phyloP scores from a whole-genome alignment of 192 early-diverging fungal genomes.

The Podila minutissima region DNA sequence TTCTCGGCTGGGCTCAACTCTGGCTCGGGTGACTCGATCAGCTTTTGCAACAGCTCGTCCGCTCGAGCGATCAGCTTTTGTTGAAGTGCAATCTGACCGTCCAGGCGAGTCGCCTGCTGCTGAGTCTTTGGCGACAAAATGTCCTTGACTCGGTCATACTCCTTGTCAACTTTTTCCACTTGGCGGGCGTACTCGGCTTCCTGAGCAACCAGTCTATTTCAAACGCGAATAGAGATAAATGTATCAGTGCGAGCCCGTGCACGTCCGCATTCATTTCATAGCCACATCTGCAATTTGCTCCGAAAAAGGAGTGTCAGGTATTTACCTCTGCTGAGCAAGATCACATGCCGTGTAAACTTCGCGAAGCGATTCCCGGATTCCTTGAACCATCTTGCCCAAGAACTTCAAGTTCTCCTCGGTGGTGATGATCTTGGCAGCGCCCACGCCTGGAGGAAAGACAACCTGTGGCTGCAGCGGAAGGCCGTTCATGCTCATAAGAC shows the following conservation, averaged over 20 bases:
- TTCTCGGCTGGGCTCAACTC: slow-evolving; percentile 68
- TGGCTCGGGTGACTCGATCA: slow-evolving; percentile 70
- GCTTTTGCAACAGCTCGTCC: slow-evolving; percentile 68
- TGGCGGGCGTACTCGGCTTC: slow-evolving; percentile 56
- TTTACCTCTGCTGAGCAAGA: slow-evolving; percentile 36
- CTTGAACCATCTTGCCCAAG: slow-evolving; percentile 46
- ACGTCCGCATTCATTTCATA: too few relatives aligned
- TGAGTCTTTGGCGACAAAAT: slow-evolving; percentile 53
- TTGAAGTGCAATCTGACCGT: slow-evolving; percentile 54
- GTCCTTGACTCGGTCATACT: slow-evolving; percentile 52
- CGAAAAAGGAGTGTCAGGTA: background rate
- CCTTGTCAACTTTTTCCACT: slow-evolving; percentile 49
- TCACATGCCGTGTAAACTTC: slow-evolving; percentile 46
- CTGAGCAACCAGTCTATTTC: slow-evolving; percentile 47
- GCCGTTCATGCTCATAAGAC: slow-evolving; percentile 37
- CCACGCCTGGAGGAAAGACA: slow-evolving; percentile 52
- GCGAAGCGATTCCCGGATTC: slow-evolving; percentile 43
- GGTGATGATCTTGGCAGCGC: slow-evolving; percentile 55
- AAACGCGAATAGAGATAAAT: background rate
- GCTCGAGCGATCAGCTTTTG: slow-evolving; percentile 58
- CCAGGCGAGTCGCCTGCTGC: slow-evolving; percentile 53
- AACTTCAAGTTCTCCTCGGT: slow-evolving; percentile 57
- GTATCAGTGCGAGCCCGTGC: slow-evolving; percentile 7
- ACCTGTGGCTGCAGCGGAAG: slow-evolving; percentile 52
- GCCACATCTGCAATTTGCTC: too few relatives aligned